These are phyloP conservation scores for Pestalotiopsis sp. DNA, from an alignment of 2,329 filamentous ascomycete genomes.

Conservation along the genomic window DNA sequence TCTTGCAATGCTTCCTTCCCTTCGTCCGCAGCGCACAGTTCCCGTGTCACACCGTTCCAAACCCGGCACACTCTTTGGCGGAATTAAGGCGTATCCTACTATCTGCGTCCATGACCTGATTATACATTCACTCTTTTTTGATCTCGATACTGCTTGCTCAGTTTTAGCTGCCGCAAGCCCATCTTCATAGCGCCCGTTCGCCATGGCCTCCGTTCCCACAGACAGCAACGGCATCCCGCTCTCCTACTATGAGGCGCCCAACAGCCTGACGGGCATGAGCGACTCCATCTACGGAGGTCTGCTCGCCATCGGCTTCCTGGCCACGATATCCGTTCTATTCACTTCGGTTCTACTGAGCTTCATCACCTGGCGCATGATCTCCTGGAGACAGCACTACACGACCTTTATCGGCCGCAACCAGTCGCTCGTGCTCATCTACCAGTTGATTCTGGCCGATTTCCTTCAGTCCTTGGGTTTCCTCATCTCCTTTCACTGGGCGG, in stretches of 20 bases:
- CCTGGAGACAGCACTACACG: conserved; percentile 32
- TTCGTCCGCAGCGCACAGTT: background rate
- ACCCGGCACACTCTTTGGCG: background rate
- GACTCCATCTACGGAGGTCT: conserved; percentile 32
- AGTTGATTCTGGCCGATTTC: conserved; percentile 52
- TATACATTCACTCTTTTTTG: background rate
- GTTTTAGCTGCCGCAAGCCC: background rate
- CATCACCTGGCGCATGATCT: conserved; percentile 46
- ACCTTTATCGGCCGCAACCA: conserved; percentile 41
- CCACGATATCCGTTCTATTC: conserved; percentile 44
- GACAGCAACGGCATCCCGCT: conserved; percentile 15
- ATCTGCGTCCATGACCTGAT: background rate
- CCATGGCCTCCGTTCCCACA: conserved; percentile 15
- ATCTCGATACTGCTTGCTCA: background rate
- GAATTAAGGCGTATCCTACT: background rate
- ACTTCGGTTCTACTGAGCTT: conserved; percentile 41
- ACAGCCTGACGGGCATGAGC: conserved; percentile 22
- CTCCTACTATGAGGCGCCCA: conserved; percentile 19
- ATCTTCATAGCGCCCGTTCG: background rate
- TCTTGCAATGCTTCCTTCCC: background rate
- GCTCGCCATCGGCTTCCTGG: conserved; percentile 43
- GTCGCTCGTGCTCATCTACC: conserved; percentile 55
- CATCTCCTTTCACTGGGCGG: conserved; percentile 52
- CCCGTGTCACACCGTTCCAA: background rate
- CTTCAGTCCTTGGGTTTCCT: conserved; percentile 50